Base-by-base conservation (phyloP, 257 asterid species). In the Eustoma russellianum region DNA sequence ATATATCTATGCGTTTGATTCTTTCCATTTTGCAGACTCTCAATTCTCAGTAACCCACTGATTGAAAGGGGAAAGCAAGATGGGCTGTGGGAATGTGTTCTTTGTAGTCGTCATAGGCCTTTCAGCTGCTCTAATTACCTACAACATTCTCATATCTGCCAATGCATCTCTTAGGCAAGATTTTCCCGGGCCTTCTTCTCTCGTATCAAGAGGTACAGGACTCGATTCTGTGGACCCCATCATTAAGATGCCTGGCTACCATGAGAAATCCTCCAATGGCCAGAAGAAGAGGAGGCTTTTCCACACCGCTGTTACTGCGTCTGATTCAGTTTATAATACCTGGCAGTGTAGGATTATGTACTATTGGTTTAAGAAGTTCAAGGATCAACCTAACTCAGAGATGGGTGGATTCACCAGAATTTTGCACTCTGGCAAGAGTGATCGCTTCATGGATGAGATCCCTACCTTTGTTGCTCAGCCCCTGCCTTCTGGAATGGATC, bases 331-430 rank as follows among this genome's bases (percentile, higher is more conserved):
- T 65, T 90, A 90, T 76, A 90, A 86, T 70, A 86, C 98, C 46
- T 90, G 98, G 98, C 98, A 90, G 88, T 64, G 81, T 60, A 65
- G 98, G 72, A 81, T 90, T 48, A 86, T 86, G 98, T 90, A 86
- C 59, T 90, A 90, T 70, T 90, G 98, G 98, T 90, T 90, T 78
- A 80, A 86, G 68, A 73, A 79, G 52, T 86, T 81, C 62, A 76
- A 65, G 55, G 60, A 46, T 19, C 68, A 53, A 16, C 88, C 85
- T 14, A 9, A 65, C 60, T 81, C 96, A 18, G 94, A 79, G 55
- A 90, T 90, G 98, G 98, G 95, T 16, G 98, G 98, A 3, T 90
- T 86, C 65, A 90, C 98, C 45, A 76, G 98, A 55, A 80, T 90
- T 24, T 62, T 90, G 75, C 98, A 90, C 66, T 69, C 83, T 50